These are phyloP conservation scores for Fragaria ananassa DNA, from an alignment of 306 rosid genomes.

Conservation along the genomic window DNA sequence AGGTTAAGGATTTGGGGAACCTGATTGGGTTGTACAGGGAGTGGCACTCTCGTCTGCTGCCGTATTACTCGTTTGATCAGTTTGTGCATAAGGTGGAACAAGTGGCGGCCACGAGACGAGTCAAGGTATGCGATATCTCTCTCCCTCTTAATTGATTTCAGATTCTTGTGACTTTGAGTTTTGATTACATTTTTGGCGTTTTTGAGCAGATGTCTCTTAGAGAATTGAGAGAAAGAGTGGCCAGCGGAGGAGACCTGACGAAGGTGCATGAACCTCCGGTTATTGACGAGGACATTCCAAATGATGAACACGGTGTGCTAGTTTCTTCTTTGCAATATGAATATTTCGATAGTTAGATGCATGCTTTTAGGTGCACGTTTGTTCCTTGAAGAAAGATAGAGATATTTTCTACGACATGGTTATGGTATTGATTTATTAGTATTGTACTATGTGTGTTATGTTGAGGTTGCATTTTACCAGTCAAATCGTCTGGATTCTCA, in stretches of 20 bases:
- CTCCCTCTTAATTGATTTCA: background rate
- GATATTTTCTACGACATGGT: background rate
- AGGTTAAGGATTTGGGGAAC: constrained; percentile 83
- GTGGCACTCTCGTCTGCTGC: constrained; percentile 88
- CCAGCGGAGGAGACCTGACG: constrained; percentile 92
- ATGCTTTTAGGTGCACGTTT: too few species aligned
- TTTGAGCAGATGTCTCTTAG: constrained; percentile 56
- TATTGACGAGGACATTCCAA: constrained; percentile 32
- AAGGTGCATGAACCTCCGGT: constrained; percentile 56
- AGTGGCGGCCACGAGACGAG: constrained; percentile 75
- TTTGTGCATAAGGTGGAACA: constrained; percentile 79
- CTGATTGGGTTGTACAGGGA: constrained; percentile 63
- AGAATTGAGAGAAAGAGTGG: constrained; percentile 91
- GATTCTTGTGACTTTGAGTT: background rate
- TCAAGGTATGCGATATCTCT: constrained; percentile 43
- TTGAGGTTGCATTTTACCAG: too few species aligned
- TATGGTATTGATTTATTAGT: background rate
- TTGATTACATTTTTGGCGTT: background rate
- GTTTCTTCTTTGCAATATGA: background rate
- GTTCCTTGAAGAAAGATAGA: background rate
- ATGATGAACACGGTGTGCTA: constrained; percentile 50
- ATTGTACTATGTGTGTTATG: background rate
- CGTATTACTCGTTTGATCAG: constrained; percentile 74
- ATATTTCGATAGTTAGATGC: background rate
- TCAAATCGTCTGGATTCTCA: background rate